phyloP scores from a whole-genome alignment of 2,329 filamentous ascomycete species.

The Fusarium bactridioides region DNA sequence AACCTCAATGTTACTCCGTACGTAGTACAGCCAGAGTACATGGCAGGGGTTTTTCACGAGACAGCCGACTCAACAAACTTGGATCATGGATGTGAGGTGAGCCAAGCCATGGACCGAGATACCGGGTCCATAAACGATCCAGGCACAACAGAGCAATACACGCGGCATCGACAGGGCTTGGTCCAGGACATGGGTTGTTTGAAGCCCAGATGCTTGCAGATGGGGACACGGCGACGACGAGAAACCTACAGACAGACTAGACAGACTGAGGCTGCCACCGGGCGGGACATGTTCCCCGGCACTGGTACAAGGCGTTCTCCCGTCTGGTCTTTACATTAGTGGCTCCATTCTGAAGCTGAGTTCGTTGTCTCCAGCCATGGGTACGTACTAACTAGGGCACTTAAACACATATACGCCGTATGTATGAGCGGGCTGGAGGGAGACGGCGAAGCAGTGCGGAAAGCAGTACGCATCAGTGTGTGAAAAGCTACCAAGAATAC shows the following conservation, averaged over 20 bases:
- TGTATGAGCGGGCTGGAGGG: background rate
- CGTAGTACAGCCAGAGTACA: background rate
- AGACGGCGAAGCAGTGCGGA: background rate
- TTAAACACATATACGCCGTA: background rate
- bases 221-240: conserved; percentile 14
- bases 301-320: conserved; percentile 12
- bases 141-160: conserved; percentile 23
- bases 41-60: background rate
- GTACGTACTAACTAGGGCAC: background rate
- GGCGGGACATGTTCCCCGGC: conserved; percentile 29
- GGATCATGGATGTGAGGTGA: conserved; percentile 15
- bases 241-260: conserved; percentile 3
- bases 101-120: conserved; percentile 29
- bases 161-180: conserved; percentile 27
- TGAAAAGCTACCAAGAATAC: background rate
- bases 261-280: conserved; percentile 8
- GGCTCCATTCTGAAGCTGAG: conserved; percentile 10
- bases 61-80: conserved; percentile 15
- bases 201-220: conserved; percentile 20
- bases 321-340: conserved; percentile 24
- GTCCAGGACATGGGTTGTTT: conserved; percentile 11
- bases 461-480: background rate
- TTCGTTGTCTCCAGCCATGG: background rate
- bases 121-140: conserved; percentile 24
- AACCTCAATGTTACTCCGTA: background rate